These are phyloP conservation scores for Carex pumila DNA, from an alignment of 176 grass and related monocot species.

Conservation along the genomic window DNA sequence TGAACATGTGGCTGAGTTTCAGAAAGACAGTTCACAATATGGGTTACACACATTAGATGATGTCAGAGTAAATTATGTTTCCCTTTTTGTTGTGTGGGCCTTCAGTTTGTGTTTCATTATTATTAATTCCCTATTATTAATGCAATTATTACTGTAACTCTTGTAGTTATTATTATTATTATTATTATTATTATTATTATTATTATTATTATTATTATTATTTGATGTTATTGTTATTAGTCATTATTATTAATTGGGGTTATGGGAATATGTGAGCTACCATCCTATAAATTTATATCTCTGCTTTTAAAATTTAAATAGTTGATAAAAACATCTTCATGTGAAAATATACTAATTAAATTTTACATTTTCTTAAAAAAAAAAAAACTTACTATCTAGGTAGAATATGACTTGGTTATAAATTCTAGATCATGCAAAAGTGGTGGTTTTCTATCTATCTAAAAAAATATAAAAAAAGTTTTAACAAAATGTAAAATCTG, in stretches of 20 bases:
- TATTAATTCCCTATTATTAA: background rate
- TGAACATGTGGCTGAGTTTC: conserved; percentile 6
- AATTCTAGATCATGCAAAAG: too few relatives aligned
- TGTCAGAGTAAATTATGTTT: background rate
- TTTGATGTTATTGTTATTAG: background rate
- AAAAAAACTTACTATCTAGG: too few relatives aligned
- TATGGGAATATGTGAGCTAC: too few relatives aligned
- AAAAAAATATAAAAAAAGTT: too few relatives aligned
- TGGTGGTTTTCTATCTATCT: too few relatives aligned
- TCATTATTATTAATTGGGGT: background rate
- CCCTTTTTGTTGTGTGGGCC: conserved; percentile 2
- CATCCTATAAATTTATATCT: too few relatives aligned
- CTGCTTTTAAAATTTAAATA: too few relatives aligned
- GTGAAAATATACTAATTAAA: too few relatives aligned
- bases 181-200: background rate
- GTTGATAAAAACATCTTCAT: too few relatives aligned
- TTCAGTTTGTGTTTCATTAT: background rate
- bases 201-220: background rate
- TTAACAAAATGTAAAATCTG: too few relatives aligned
- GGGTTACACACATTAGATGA: conserved; percentile 6
- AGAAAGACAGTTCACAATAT: conserved; percentile 3
- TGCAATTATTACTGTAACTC: background rate
- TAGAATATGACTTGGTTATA: too few relatives aligned
- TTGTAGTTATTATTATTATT: background rate
- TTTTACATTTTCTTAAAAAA: too few relatives aligned